Base-by-base conservation (phyloP, 495 filamentous ascomycete species). In the Echria macrotheca region DNA sequence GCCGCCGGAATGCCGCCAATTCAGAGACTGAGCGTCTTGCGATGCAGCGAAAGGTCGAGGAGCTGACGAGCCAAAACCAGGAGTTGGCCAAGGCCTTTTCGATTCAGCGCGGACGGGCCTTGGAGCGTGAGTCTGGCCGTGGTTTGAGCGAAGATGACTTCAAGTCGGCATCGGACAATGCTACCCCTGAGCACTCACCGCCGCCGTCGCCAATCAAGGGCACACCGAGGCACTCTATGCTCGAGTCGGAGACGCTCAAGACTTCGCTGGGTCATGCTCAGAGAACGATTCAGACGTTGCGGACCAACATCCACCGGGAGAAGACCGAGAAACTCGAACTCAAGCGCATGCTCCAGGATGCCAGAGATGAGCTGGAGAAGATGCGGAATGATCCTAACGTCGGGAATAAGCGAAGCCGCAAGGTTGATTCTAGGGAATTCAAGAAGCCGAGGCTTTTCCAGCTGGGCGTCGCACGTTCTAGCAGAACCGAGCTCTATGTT, bases 281-380 rank as follows among this genome's bases (percentile, higher is more conserved):
- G 59, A 80, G 89, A 38, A 94, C 95, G 78, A 96, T 98, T 44
- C 89, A 96, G 61, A 91, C 88, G 50, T 76, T 97, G 26, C 89
- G 95, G 70, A 86, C 82, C 65, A 95, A 89, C 55, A 86, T 97
- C 43, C 89, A 96, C 63, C 85, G 93, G 21, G 93, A 98, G 68
- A 98, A 95, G 77, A 94, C 91, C 0, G 93, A 98, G 65, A 98
- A 96, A 72, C 78, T 95, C 18, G 93, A 98, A 63, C 76, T 96
- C 38, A 91, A 87, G 66, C 86, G 94, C 46, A 88, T 98, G 81
- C 77, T 98, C 24, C 94, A 96, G 70, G 93, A 98, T 54, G 85
- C 90, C 28, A 82, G 93, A 22, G 93, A 98, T 65, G 94, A 98
- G 57, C 67, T 98, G 19, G 93, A 97, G 68, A 76, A 79, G 52